phyloP scores from a whole-genome alignment of 2,329 filamentous ascomycete species.

The Penicillium sp. region DNA sequence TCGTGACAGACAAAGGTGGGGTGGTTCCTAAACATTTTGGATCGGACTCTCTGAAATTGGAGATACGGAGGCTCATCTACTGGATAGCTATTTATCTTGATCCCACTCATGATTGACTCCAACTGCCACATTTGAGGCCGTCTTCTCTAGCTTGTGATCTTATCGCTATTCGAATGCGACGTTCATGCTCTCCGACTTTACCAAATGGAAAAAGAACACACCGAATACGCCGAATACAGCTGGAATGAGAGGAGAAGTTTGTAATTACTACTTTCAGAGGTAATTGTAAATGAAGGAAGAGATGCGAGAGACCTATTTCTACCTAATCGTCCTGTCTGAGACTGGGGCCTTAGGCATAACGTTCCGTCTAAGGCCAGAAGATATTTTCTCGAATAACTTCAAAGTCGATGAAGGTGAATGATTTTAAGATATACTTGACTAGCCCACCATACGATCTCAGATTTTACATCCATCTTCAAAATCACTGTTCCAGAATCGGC shows the following conservation, averaged over 20 bases:
- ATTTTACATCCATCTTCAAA: neutral
- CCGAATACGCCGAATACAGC: accelerated
- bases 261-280: neutral
- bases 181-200: neutral
- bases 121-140: neutral
- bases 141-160: no score
- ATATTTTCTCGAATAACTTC: neutral
- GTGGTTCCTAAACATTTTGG: neutral
- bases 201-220: neutral
- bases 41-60: no score
- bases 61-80: neutral
- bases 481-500: accelerated
- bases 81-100: neutral
- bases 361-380: accelerated
- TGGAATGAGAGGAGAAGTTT: accelerated
- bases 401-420: neutral
- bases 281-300: neutral
- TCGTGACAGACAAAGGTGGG: neutral
- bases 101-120: neutral
- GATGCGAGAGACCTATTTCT: neutral
- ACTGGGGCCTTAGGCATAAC: no score
- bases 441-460: neutral
- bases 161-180: neutral
- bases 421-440: neutral
- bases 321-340: neutral